These are phyloP conservation scores for Blastocystis hominis DNA, from an alignment of 352 stramenopile genomes.

Conservation along the genomic window DNA sequence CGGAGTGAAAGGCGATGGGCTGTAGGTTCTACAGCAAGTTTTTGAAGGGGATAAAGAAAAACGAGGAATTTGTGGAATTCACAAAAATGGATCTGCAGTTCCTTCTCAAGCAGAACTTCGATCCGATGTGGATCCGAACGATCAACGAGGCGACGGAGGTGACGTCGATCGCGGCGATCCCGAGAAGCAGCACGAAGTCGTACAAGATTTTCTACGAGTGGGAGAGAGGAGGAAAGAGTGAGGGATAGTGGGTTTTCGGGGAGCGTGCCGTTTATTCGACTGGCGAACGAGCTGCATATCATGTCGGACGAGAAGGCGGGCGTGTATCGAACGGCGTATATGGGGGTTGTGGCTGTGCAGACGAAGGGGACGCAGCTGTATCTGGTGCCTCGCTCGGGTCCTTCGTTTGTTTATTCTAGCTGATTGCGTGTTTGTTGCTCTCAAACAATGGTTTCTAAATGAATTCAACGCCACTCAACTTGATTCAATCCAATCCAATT, in stretches of 20 bases:
- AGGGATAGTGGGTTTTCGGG: neutral
- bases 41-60: conserved; percentile 66
- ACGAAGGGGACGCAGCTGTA: conserved; percentile 36
- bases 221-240: neutral
- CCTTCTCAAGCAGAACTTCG: conserved; percentile 64
- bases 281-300: neutral
- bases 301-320: conserved; percentile 73
- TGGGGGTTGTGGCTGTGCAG: conserved; percentile 68
- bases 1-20: neutral
- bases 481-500: neutral
- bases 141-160: conserved; percentile 12
- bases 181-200: neutral
- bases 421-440: neutral
- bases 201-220: conserved; percentile 40
- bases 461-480: neutral
- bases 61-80: conserved; percentile 63
- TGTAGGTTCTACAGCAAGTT: conserved; percentile 62
- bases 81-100: conserved; percentile 65
- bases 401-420: conserved; percentile 15
- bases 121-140: conserved; percentile 38
- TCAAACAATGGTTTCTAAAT: neutral
- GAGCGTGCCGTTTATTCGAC: neutral
- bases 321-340: conserved; percentile 72
- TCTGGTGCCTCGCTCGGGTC: conserved; percentile 43
- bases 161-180: neutral